Evolutionary conservation across 2,329 filamentous ascomycete species (phyloP).

Genomic region (Monilinia aucupariae): DNA sequence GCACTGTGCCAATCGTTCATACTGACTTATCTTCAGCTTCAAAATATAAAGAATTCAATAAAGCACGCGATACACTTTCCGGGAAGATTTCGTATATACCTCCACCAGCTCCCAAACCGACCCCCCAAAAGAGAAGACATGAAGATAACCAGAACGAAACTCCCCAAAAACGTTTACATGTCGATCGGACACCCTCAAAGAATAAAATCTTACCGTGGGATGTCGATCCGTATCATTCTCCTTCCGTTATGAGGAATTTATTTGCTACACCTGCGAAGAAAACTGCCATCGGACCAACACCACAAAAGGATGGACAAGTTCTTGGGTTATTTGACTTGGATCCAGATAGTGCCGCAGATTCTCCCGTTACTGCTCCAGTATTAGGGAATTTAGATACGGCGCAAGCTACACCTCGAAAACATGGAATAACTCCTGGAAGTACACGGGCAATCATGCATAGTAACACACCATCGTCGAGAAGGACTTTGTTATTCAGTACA

Average conservation of each 20-base stretch:
- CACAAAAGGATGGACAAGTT: constrained; percentile 71
- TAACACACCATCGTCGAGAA: constrained; percentile 48
- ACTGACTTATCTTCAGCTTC: constrained; percentile 23
- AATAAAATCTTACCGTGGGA: constrained; percentile 34
- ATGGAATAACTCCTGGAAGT: background rate
- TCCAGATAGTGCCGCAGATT: constrained; percentile 45
- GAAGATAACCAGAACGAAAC: constrained; percentile 40
- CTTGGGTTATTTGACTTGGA: constrained; percentile 71
- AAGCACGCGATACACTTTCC: constrained; percentile 52
- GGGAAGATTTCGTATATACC: constrained; percentile 44
- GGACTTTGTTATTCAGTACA: constrained; percentile 59
- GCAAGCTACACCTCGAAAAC: constrained; percentile 39
- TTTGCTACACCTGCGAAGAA: constrained; percentile 52
- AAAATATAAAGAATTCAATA: constrained; percentile 75
- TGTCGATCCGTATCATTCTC: constrained; percentile 47
- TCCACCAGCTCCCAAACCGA: constrained; percentile 30
- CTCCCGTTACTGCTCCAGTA: constrained; percentile 17
- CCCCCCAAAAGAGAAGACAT: constrained; percentile 37
- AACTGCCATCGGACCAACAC: constrained; percentile 68
- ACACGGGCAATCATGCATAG: constrained; percentile 21
- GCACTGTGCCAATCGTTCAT: background rate
- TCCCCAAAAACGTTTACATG: constrained; percentile 47
- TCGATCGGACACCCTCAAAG: constrained; percentile 44
- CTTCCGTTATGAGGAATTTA: constrained; percentile 51
- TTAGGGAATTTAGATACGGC: constrained; percentile 24